Evolutionary conservation across 1,284 basidiomycete genomes (phyloP).

Genomic region (Uromyces viciae-fabae): DNA sequence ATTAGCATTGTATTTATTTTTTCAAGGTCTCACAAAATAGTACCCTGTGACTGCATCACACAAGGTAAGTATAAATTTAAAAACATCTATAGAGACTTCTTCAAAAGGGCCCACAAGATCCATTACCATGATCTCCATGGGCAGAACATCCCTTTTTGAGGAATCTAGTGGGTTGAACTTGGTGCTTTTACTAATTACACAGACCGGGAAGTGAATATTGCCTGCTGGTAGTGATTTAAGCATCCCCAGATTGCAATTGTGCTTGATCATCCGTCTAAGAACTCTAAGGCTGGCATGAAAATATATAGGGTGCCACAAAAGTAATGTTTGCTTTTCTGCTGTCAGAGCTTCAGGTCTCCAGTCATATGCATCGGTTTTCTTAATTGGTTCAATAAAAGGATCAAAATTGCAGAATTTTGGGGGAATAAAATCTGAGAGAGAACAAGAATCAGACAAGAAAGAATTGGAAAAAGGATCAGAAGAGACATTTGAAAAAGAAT

Average conservation of each 20-base stretch:
- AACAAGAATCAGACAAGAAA: no score
- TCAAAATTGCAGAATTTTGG: no score
- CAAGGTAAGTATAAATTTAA: background rate
- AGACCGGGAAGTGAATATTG: background rate
- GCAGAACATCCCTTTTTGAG: background rate
- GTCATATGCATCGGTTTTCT: no score
- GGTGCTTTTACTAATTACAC: background rate
- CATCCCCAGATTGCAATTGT: background rate
- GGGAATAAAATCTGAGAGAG: no score
- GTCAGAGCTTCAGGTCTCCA: no score
- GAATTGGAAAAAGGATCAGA: no score
- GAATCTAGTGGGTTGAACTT: background rate
- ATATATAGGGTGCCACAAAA: background rate
- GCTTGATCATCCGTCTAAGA: background rate
- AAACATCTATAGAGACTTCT: background rate
- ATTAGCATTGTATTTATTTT: no score
- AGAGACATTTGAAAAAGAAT: no score
- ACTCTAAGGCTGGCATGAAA: background rate
- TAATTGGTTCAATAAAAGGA: no score
- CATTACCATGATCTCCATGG: background rate
- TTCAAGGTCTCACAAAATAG: no score
- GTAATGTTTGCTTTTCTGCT: background rate
- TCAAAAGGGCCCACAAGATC: constrained; percentile 12
- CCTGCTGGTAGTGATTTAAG: background rate
- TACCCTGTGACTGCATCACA: background rate